Conservation (phyloP, 2,329 filamentous ascomycete genomes). For the Zymoseptoria crescenta region DNA sequence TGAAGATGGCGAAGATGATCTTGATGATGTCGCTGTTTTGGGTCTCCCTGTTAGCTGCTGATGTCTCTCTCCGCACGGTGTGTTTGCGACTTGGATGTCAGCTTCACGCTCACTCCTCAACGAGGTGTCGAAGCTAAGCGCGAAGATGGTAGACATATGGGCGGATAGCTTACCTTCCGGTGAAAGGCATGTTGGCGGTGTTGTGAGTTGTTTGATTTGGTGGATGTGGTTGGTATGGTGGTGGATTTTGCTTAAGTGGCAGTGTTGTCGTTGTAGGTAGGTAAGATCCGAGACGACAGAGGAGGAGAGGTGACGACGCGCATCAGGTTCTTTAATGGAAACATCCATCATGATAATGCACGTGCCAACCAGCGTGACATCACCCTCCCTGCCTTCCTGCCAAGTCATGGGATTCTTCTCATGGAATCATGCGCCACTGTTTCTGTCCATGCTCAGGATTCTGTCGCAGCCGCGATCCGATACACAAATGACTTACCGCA, state of each 20-base stretch:
- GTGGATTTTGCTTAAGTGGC: background rate
- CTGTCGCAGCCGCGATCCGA: background rate
- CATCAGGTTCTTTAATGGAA: background rate
- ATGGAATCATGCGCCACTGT: background rate
- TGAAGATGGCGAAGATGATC: constrained; percentile 80
- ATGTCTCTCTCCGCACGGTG: background rate
- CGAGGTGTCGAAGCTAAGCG: background rate
- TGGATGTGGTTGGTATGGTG: background rate
- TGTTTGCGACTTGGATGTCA: constrained; percentile 3
- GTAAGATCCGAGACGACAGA: background rate
- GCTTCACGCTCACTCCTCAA: background rate
- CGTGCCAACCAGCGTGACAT: background rate
- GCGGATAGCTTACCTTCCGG: constrained; percentile 43
- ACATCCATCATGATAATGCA: background rate
- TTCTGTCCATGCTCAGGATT: background rate
- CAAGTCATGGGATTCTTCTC: background rate
- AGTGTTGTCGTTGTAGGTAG: background rate
- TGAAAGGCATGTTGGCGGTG: constrained; percentile 47
- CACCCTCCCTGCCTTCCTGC: background rate
- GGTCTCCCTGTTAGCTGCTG: background rate
- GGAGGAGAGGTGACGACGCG: background rate
- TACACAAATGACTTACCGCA: background rate
- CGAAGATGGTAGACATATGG: background rate
- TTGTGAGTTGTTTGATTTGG: background rate
- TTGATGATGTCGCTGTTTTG: constrained; percentile 62